phyloP scores from a whole-genome alignment of 108 stramenopile genomes.

The Nitzschia palea region DNA sequence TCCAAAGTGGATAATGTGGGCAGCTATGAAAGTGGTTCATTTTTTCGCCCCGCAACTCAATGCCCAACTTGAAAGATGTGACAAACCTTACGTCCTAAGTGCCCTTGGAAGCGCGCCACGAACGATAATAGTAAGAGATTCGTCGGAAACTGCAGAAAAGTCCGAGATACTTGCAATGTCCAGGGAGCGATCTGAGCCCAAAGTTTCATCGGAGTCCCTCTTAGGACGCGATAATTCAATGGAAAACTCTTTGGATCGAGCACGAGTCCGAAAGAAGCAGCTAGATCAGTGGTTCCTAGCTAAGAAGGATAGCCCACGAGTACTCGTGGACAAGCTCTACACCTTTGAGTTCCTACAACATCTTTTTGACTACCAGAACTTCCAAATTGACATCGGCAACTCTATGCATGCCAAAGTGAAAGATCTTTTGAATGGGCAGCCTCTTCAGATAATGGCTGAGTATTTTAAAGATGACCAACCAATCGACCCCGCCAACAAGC shows the following conservation, averaged over 20 bases:
- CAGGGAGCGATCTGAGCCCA: background rate
- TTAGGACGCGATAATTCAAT: background rate
- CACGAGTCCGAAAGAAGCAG: slow-evolving; percentile 37
- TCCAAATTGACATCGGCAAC: slow-evolving; percentile 44
- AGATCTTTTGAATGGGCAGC: slow-evolving; percentile 60
- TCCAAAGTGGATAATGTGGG: slow-evolving; percentile 37
- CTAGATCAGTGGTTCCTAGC: slow-evolving; percentile 43
- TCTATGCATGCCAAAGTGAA: slow-evolving; percentile 19
- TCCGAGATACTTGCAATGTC: background rate
- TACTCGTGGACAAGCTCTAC: slow-evolving; percentile 41
- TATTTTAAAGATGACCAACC: background rate
- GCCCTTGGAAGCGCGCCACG: slow-evolving; percentile 62
- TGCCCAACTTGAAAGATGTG: slow-evolving; percentile 41
- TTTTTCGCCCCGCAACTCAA: slow-evolving; percentile 52
- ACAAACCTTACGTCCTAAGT: slow-evolving; percentile 49
- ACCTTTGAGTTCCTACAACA: slow-evolving; percentile 75
- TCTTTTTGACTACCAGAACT: slow-evolving; percentile 47
- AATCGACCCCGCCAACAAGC: background rate
- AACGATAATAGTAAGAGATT: slow-evolving; percentile 29
- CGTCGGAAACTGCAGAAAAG: background rate
- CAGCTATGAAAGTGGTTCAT: slow-evolving; percentile 35
- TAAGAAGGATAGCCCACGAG: background rate
- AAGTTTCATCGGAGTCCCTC: background rate
- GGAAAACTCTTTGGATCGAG: slow-evolving; percentile 15
- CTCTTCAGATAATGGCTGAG: slow-evolving; percentile 43